Percentiles rank a stretch among this genome's conserved stretches.
phyloP scores from a whole-genome alignment of 441 rosid species.

The Sinapis alba region DNA sequence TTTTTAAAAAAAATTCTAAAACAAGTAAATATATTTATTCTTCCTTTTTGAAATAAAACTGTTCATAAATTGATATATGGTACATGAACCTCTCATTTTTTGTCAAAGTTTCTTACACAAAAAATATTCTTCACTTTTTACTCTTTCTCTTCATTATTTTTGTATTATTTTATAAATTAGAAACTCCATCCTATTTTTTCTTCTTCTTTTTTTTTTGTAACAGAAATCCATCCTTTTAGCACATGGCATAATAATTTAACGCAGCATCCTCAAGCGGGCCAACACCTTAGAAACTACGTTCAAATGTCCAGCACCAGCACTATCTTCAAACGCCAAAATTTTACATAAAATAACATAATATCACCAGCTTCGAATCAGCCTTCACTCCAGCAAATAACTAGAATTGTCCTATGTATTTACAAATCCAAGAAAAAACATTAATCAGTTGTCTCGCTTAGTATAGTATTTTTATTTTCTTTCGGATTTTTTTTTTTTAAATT shows the following conservation, averaged over 20 bases:
- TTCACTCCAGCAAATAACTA: not conserved
- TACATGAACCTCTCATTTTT: not conserved
- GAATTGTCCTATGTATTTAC: not conserved
- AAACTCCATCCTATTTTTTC: no score
- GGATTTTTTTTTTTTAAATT: not conserved
- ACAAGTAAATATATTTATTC: not conserved
- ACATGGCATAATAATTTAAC: not conserved
- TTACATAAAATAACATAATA: not conserved
- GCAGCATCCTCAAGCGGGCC: not conserved
- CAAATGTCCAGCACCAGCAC: not conserved
- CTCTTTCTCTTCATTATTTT: not conserved
- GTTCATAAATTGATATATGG: not conserved
- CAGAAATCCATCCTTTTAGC: not conserved
- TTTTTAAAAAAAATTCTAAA: not conserved
- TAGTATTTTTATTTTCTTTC: not conserved
- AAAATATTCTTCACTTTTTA: not conserved
- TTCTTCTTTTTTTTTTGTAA: no score
- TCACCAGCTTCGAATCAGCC: not conserved
- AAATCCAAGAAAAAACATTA: not conserved
- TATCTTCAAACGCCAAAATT: not conserved
- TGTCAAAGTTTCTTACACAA: no score
- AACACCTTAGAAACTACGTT: not conserved
- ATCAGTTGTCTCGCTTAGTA: not conserved
- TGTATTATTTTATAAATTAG: no score
- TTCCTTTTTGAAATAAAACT: not conserved